Evolutionary conservation across 1,284 basidiomycete genomes (phyloP), one percentile per base, ranked within the genome.

Genomic region (Kalmanozyma brasiliensis): DNA sequence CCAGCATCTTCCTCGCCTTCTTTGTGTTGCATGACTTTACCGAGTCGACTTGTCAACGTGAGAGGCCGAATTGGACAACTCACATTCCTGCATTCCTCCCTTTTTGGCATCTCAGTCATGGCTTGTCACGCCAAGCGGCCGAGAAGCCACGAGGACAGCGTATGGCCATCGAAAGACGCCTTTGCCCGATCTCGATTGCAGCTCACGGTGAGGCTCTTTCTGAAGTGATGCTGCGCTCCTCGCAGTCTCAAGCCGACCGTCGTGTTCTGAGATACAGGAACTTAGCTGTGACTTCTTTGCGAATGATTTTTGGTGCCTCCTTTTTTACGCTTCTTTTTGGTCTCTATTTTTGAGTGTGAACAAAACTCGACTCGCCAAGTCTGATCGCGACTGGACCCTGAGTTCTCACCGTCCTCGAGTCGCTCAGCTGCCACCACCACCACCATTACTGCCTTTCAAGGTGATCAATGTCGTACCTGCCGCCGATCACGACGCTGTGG

Each of bases 401-500:
- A 42, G 42, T 23, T 22, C 10, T 22, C 11, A 16, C 11, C 43
- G n/a, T 9, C 10, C 8, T 16, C 22, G 8, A 29, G n/a, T 26
- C 30, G 17, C 41, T 17, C 14, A 11, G 13, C 8, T 1, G 19
- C 16, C 10, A 30, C 26, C 46, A 38, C 37, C 13, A 20, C 43
- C 41, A 40, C 38, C 26, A 44, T 22, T 14, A 26, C 30, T 22
- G 32, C 26, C 0, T 8, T 1, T 14, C 9, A 13, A 8, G 30
- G 8, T 8, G 2, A 32, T 30, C 20, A 3, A 69, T 69, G 66
- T 47, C 60, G 10, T 69, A 69, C 17, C 56, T 69, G 1, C 66
- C 66, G 11, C 45, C 67, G 0, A 70, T 70, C 45, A 65, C 49
- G 17, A 65, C 52, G 7, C 57, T 70, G 2, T 70, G 67, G 67